Evolutionary conservation across 139 green algal species (phyloP).

Genomic region (Coelastrella sp.): DNA sequence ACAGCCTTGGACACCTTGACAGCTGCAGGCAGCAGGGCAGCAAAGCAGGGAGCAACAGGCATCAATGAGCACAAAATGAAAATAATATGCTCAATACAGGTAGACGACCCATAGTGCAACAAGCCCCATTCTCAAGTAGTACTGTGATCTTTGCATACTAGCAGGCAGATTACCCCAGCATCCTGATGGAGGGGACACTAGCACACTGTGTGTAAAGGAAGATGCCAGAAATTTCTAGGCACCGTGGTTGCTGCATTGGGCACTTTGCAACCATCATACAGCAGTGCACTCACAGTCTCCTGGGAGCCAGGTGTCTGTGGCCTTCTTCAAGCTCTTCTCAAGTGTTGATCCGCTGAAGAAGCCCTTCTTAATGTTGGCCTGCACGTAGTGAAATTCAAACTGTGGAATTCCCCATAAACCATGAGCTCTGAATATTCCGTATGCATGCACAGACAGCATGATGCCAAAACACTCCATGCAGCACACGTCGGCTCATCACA

Average conservation of each 20-base stretch:
- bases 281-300: background rate
- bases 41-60: background rate
- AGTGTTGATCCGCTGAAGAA: background rate
- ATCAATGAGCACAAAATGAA: too few relatives aligned
- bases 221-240: too few relatives aligned
- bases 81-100: too few relatives aligned
- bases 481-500: background rate
- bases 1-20: background rate
- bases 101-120: background rate
- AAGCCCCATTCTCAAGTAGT: background rate
- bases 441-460: background rate
- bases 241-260: too few relatives aligned
- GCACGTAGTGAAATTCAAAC: background rate
- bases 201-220: background rate
- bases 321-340: background rate
- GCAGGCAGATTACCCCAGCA: too few relatives aligned
- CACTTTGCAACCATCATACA: background rate
- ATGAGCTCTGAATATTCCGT: background rate
- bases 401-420: background rate
- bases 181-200: background rate
- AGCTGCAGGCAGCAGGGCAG: background rate
- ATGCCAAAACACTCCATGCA: background rate
- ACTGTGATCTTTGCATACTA: background rate
- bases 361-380: background rate
- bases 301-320: background rate